phyloP scores from a whole-genome alignment of 768 basidiomycete genomes.

The Pleurotus salmoneostramineus region DNA sequence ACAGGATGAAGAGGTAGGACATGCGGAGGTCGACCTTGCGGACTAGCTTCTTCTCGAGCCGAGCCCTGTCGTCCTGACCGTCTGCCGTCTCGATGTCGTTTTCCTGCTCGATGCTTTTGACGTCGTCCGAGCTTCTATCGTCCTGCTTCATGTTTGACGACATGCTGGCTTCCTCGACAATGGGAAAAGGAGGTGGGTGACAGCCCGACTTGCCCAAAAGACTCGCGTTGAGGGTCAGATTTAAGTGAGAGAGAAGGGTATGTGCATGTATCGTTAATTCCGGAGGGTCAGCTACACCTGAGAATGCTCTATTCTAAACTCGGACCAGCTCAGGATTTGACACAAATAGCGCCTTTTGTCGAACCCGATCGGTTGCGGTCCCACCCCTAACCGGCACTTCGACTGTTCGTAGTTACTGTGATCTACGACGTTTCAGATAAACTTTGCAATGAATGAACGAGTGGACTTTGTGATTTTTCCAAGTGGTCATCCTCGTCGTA shows the following conservation, averaged over 20 bases:
- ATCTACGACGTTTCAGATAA: too few relatives aligned
- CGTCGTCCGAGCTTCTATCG: not conserved
- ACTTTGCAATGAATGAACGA: too few relatives aligned
- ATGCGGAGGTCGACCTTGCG: conserved; percentile 48
- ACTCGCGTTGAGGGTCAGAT: conserved; percentile 8
- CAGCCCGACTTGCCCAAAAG: conserved; percentile 1
- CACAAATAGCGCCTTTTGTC: too few relatives aligned
- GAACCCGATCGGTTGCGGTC: too few relatives aligned
- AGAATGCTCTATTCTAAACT: not conserved
- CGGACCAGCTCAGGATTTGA: not conserved
- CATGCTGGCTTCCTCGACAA: not conserved
- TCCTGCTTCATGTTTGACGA: not conserved
- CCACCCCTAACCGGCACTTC: too few relatives aligned
- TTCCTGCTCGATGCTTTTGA: conserved; percentile 2
- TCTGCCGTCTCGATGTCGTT: not conserved
- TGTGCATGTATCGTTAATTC: not conserved
- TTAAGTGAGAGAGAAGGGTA: conserved; percentile 3
- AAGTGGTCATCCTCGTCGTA: not conserved
- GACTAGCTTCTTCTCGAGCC: conserved; percentile 34
- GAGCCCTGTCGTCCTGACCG: conserved; percentile 1
- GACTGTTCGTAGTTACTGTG: too few relatives aligned
- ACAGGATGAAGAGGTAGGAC: conserved; percentile 44
- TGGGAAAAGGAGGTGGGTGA: conserved; percentile 4
- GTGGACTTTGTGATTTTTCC: too few relatives aligned
- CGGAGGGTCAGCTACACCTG: conserved; percentile 4